Base-by-base conservation (phyloP, 2,329 filamentous ascomycete species). In the Beauveria asiatica region DNA sequence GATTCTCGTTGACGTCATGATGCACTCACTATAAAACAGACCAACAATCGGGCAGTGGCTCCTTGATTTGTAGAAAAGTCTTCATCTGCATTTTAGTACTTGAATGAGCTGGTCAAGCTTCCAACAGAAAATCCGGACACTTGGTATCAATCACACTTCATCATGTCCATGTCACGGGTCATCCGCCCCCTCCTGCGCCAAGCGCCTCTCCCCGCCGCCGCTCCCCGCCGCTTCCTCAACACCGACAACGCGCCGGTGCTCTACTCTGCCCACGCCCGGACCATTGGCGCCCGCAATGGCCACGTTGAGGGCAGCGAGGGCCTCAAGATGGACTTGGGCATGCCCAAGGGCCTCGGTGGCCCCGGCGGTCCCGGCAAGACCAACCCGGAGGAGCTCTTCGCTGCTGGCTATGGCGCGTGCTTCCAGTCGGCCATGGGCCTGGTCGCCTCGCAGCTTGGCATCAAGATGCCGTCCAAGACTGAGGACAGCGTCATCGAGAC, bases 391-490 rank as follows among this genome's bases (percentile, higher is more conserved):
- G 76, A 79, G 63, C 72, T 79, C 2, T 78, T 78, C 62, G 75
- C 76, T 1, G 76, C 76, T 0, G 76, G 76, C 23, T 78, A 78
- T 62, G 77, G 76, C 27, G 75, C 76, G 9, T 79, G 76, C 63
- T 78, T 77, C 65, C 76, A 78, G 64, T 72, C 70, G 33, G 75
- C 76, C 7, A 78, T 79, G 77, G 76, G 75, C 62, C 73, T 75
- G 2, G 68, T 71, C 3, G 76, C 77, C 0, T 67, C 72, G 16
- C 66, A 66, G 19, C 57, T 78, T 58, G 73, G 73, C 41, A 67
- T 79, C 48, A 72, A 71, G 55, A 74, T 78, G 71, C 75, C 76
- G 0, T 64, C 65, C 2, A 70, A 67, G 45, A 58, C 69, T 17
- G 67, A 69, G 61, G 73, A 75, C 57, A 73, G 70, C 9, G 64